Conservation (phyloP, 768 basidiomycete genomes). For the Cystofilobasidium capitatum region DNA sequence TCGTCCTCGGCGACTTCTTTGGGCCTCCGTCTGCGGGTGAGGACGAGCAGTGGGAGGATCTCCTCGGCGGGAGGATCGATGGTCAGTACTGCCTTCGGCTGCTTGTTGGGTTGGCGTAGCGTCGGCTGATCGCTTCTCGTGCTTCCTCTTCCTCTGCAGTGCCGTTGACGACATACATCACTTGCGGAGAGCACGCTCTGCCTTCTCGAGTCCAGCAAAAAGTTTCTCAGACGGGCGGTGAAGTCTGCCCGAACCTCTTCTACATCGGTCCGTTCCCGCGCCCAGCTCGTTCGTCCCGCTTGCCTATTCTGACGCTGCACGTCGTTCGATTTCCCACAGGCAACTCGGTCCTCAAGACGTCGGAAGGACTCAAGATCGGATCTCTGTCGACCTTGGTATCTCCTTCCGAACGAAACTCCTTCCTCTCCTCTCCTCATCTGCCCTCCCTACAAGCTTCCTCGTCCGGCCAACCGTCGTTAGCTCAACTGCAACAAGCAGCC, state of each 20-base stretch:
- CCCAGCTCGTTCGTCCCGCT: not conserved
- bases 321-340: conserved; percentile 40
- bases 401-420: conserved; percentile 18
- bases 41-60: conserved; percentile 14
- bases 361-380: conserved; percentile 67
- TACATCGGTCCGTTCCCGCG: conserved; percentile 58
- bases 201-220: conserved; percentile 64
- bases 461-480: conserved; percentile 30
- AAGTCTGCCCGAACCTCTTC: conserved; percentile 72
- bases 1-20: conserved; percentile 25
- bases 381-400: conserved; percentile 62
- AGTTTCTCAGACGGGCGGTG: conserved; percentile 64
- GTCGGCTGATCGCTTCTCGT: not conserved
- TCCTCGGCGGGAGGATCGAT: conserved; percentile 13
- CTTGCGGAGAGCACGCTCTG: conserved; percentile 70
- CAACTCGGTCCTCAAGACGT: conserved; percentile 67
- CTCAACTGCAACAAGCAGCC: conserved; percentile 61
- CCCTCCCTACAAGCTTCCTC: not conserved
- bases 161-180: conserved; percentile 83
- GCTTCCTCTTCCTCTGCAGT: conserved; percentile 43
- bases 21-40: not conserved
- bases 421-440: not conserved
- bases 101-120: not conserved
- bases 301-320: conserved; percentile 9
- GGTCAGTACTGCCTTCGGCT: not conserved